Evolutionary conservation across 2,329 filamentous ascomycete species (phyloP), one percentile per base, ranked within the genome.

Genomic region (Sporothrix mexicana): DNA sequence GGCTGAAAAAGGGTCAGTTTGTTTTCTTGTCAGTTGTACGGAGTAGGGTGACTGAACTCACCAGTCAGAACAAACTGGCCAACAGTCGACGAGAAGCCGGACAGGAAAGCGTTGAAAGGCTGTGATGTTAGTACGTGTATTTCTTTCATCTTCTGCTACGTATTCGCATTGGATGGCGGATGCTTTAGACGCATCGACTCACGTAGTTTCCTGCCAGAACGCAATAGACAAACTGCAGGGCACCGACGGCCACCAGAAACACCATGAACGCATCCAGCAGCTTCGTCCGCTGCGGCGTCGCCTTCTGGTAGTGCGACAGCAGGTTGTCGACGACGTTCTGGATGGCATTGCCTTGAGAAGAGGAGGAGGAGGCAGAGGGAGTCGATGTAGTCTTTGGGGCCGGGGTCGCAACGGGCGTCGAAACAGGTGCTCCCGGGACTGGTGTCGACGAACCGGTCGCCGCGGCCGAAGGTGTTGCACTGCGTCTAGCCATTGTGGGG

Each of bases 101-200:
- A 93, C 45, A 99, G 90, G 85, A 99, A 99, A 76, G 97, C 96
- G 82, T 99, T 99, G 87, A 99, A 99, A 10, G 96, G 96, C 95
- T 98, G 79, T 74, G 30, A 72, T 51, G 43, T 73, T 8, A 43
- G 49, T 36, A 36, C 30, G 30, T 36, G 5, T 36, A 36, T 7
- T 36, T 36, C 30, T 36, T 36, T 7, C 30, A 36, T 36, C 30
- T 36, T 36, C 30, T 36, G 30, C 30, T 36, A 36, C 30, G 30
- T 36, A 36, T 36, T 36, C 30, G 30, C 30, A 36, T 36, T 36
- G 30, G 30, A 36, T n/a, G n/a, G n/a, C n/a, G n/a, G n/a, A n/a
- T n/a, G n/a, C n/a, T n/a, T 36, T 36, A 7, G 30, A 36, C 5
- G 30, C 30, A 7, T 36, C 30, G 30, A 71, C 94, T 75, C 88